Evolutionary conservation across 768 basidiomycete genomes (phyloP), one percentile per base, ranked within the genome.

Genomic region (Cystofilobasidium ferigula): DNA sequence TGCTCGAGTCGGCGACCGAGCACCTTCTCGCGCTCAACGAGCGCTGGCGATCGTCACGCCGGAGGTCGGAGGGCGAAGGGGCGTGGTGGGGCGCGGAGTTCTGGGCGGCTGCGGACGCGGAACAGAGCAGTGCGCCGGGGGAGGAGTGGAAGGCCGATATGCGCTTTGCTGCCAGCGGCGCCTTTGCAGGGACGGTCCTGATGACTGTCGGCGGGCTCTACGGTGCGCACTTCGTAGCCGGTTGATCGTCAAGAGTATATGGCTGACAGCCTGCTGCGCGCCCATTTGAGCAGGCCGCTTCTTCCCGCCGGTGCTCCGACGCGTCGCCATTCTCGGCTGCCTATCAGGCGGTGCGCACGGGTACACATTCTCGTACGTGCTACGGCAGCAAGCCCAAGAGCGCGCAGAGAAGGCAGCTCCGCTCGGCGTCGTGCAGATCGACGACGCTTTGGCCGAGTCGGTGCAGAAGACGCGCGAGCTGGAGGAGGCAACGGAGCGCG

Each of bases 271-370:
- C 14, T 45, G 10, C 12, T 53, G 24, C 24, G 51, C 12, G 8
- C 30, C 22, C 22, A 7, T 12, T 57, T 57, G 18, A 9, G 14
- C 40, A 60, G 58, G 43, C 30, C 58, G 58, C 20, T 60, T n/a
- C n/a, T 45, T n/a, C 43, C 58, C 58, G 26, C 58, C 58, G n/a
- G 43, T 45, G 24, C 42, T 60, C 43, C 58, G 58, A 2, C 35
- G 26, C 6, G 7, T 60, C 12, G 18, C 43, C 2, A 28, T 60
- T 28, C 28, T 54, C 28, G 51, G 28, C 51, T 1, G 28, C 28
- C 5, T 22, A 2, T 26, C 28, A 4, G 51, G 51, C 14, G 30
- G 28, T 18, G 16, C 28, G 6, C 51, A 54, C 30, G 51, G 51
- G 18, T 54, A 4, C 51, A 3, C 16, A 13, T 54, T 20, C 28